Evolutionary conservation across 176 grass and related monocot genomes (phyloP).

Genomic region (Bothriochloa decipiens): DNA sequence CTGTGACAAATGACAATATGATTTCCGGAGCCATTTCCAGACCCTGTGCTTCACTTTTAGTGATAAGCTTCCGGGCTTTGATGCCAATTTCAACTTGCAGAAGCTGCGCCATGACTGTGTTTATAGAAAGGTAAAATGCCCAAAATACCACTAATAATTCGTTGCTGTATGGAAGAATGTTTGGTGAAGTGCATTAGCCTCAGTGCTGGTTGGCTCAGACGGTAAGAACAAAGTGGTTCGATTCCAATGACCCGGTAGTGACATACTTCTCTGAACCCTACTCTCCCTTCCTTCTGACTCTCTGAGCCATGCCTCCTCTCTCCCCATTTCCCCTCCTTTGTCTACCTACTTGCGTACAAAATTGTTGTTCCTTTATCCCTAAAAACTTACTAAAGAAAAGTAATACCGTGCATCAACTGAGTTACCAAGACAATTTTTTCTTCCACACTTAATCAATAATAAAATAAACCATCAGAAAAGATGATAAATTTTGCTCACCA

Average conservation of each 20-base stretch:
- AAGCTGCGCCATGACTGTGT: constrained; percentile 41
- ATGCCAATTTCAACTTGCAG: constrained; percentile 31
- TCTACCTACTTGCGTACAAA: not conserved
- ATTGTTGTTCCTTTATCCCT: not conserved
- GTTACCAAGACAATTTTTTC: not conserved
- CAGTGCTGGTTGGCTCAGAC: not conserved
- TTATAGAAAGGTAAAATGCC: constrained; percentile 11
- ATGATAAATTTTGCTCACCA: not conserved
- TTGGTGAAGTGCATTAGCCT: constrained; percentile 41
- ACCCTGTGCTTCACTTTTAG: too few relatives aligned
- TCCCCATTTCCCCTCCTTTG: too few relatives aligned
- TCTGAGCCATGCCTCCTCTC: not conserved
- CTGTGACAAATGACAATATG: too few relatives aligned
- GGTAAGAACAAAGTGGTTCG: not conserved
- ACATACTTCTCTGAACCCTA: not conserved
- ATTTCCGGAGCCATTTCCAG: too few relatives aligned
- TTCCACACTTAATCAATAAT: too few relatives aligned
- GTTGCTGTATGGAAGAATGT: constrained; percentile 37
- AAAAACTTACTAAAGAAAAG: not conserved
- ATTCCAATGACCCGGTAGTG: not conserved
- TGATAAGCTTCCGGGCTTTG: not conserved
- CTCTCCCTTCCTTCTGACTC: too few relatives aligned
- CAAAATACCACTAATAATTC: not conserved
- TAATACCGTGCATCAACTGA: not conserved
- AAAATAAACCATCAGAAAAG: not conserved